Percentiles rank a stretch among this genome's conserved stretches.
phyloP scores from a whole-genome alignment of 805 yeast species.

The Teunomyces atbi region DNA sequence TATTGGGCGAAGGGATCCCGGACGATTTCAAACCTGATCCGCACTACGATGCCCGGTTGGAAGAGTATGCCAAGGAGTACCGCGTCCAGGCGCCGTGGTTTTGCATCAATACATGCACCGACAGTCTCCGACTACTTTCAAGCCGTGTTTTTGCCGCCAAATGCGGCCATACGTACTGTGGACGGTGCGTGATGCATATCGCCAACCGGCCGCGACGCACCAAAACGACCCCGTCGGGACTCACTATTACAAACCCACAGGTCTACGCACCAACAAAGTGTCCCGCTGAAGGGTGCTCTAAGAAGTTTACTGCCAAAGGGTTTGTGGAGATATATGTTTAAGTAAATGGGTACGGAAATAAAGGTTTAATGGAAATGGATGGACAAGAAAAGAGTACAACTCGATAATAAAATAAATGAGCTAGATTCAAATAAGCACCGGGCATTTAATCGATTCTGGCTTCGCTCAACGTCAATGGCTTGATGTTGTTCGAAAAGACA shows the following conservation, averaged over 20 bases:
- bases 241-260: conserved; percentile 32
- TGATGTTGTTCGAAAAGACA: conserved; percentile 55
- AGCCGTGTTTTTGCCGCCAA: conserved; percentile 60
- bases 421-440: neutral
- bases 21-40: conserved; percentile 41
- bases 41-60: conserved; percentile 26
- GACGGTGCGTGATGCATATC: conserved; percentile 74
- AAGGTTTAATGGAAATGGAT: neutral
- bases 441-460: conserved; percentile 41
- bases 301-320: conserved; percentile 39
- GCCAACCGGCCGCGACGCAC: conserved; percentile 39
- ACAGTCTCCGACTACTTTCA: conserved; percentile 58
- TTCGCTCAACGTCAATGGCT: conserved; percentile 48
- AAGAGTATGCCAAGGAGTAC: conserved; percentile 21
- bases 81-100: conserved; percentile 66
- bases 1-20: conserved; percentile 73
- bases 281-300: conserved; percentile 51
- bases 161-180: conserved; percentile 89
- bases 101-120: conserved; percentile 47
- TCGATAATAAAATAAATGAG: too few relatives aligned
- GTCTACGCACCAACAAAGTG: conserved; percentile 58
- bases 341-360: neutral
- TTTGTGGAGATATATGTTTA: conserved; percentile 52
- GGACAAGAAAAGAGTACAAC: neutral
- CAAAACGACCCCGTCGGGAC: conserved; percentile 15